Base-by-base conservation (phyloP, 2,329 filamentous ascomycete genomes). In the Aspergillus costaricaensis region DNA sequence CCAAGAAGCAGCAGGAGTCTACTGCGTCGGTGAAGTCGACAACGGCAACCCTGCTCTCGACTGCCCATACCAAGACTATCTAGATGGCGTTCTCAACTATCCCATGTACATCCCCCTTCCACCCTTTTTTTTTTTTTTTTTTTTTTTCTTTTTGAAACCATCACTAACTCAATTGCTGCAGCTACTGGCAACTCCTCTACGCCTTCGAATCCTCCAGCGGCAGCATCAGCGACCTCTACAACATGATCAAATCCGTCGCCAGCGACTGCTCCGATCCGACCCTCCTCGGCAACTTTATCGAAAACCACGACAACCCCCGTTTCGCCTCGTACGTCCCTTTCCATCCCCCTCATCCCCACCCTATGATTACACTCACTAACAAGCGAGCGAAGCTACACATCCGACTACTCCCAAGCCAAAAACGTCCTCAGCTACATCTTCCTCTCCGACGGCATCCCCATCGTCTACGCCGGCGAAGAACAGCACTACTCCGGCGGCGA, bases 391-490 rank as follows among this genome's bases (percentile, higher is more conserved):
- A 36, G 69, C 12, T 74, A 74, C 59, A 75, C 72, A 10, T 53
- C 57, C 17, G 73, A 75, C 52, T 65, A 65, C 8, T 67, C 72
- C 5, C 79, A 86, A 1, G 82, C 86, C 15, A 85, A 86, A 73
- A 90, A 89, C 67, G 82, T 83, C 1, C 78, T 89, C 41, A 80
- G 85, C 0, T 89, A 85, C 67, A 81, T 83, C 9, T 81, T 90
- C 49, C 79, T 90, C 5, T 66, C 74, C 0, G 74, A 87, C 54
- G 87, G 87, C 2, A 85, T 89, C 54, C 86, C 86, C 1, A 86
- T 88, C 54, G 66, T 89, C 54, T 90, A 89, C 72, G 82, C 88
- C 58, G 87, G 87, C n/a, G 85, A 87, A 59, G 87, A 90, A 71
- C 87, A 89, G 68, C 84, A 83, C 59, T 88, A 82, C 68, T 71